phyloP scores from a whole-genome alignment of 2,329 filamentous ascomycete genomes.

The Aspergillus fructus region DNA sequence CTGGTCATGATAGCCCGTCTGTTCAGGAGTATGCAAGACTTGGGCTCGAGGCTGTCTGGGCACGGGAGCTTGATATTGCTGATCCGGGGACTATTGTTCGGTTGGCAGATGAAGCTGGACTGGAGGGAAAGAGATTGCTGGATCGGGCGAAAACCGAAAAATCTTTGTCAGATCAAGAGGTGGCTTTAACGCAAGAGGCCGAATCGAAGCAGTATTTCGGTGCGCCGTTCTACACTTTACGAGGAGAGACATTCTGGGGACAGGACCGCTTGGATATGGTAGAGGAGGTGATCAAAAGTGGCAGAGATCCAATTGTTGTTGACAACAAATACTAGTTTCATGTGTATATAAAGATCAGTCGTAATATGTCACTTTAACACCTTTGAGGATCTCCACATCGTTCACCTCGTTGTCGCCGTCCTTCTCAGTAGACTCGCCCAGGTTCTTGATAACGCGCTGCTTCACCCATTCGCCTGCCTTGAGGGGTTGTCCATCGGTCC shows the following conservation, averaged over 20 bases:
- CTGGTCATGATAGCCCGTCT: not conserved
- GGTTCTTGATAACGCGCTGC: conserved; percentile 1
- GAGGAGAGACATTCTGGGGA: not conserved
- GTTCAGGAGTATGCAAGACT: conserved; percentile 14
- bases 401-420: too few relatives aligned
- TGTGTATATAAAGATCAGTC: too few relatives aligned
- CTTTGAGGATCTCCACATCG: too few relatives aligned
- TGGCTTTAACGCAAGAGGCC: not conserved
- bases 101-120: not conserved
- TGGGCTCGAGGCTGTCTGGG: conserved; percentile 12
- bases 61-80: not conserved
- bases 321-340: too few relatives aligned
- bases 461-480: conserved; percentile 6
- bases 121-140: not conserved
- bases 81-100: not conserved
- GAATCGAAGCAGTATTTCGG: not conserved
- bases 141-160: not conserved
- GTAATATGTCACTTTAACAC: too few relatives aligned
- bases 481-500: not conserved
- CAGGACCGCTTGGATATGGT: conserved; percentile 1
- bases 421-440: not conserved
- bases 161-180: not conserved
- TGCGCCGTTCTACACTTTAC: not conserved
- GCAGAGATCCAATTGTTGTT: too few relatives aligned
- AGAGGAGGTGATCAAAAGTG: not conserved